A percentile compares a stretch with the other conserved stretches of the same genome.
phyloP scores from a whole-genome alignment of 805 yeast genomes.

The Ogataea zsoltii region DNA sequence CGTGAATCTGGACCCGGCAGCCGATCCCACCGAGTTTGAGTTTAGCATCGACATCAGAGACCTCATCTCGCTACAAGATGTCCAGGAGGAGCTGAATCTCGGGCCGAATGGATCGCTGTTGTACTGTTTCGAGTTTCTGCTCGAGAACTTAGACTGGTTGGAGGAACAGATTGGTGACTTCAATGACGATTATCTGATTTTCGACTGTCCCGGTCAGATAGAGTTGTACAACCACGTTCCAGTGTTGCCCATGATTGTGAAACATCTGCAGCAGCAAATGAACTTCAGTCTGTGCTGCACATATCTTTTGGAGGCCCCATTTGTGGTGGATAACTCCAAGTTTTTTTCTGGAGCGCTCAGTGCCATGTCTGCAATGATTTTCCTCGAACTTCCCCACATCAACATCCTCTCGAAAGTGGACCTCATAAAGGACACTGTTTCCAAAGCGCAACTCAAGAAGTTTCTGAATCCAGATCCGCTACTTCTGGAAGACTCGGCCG shows the following conservation, averaged over 20 bases:
- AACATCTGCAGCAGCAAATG: conserved; percentile 75
- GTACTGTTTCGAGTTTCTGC: conserved; percentile 88
- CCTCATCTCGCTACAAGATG: conserved; percentile 86
- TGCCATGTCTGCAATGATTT: conserved; percentile 98
- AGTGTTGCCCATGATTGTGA: conserved; percentile 83
- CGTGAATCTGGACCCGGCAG: conserved; percentile 96
- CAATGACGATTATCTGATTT: conserved; percentile 89
- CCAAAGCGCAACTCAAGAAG: conserved; percentile 74
- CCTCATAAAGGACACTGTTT: conserved; percentile 74
- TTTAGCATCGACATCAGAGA: conserved; percentile 92
- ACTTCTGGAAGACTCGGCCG: conserved; percentile 50
- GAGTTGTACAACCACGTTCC: conserved; percentile 95
- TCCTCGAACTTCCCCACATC: conserved; percentile 92
- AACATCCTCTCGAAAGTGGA: conserved; percentile 88
- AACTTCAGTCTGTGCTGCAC: conserved; percentile 92
- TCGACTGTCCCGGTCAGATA: conserved; percentile 97
- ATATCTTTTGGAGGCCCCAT: conserved; percentile 90
- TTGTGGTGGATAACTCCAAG: conserved; percentile 85
- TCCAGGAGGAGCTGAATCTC: conserved; percentile 87
- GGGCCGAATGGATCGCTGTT: conserved; percentile 96
- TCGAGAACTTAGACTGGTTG: conserved; percentile 92
- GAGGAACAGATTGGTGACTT: conserved; percentile 96
- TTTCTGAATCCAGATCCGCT: conserved; percentile 92
- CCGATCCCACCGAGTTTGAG: conserved; percentile 88
- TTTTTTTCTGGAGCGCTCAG: conserved; percentile 93